phyloP scores from a whole-genome alignment of 768 basidiomycete genomes.

The Serendipita sp. region DNA sequence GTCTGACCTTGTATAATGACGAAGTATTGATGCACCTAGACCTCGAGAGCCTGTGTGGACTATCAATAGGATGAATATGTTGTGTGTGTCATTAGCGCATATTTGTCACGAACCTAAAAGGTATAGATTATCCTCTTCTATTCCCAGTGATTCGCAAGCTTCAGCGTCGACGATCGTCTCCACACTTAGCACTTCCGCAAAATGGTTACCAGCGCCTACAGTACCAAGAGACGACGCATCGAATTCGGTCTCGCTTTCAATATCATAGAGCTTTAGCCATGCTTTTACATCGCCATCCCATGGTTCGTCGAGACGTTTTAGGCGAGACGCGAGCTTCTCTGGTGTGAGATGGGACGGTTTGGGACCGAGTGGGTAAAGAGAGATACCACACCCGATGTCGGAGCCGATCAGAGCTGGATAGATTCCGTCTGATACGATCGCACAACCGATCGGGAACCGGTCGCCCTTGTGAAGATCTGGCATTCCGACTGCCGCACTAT shows the following conservation, averaged over 20 bases:
- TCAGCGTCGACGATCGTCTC: constrained; percentile 20
- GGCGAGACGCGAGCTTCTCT: constrained; percentile 18
- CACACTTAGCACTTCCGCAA: constrained; percentile 23
- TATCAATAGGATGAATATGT: constrained; percentile 3
- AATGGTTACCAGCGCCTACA: constrained; percentile 25
- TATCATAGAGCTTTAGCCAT: constrained; percentile 22
- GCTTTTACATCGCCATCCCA: constrained; percentile 21
- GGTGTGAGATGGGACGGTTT: constrained; percentile 16
- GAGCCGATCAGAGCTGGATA: constrained; percentile 26
- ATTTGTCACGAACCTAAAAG: constrained; percentile 16
- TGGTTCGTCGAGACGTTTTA: constrained; percentile 23
- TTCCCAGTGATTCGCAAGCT: constrained; percentile 14
- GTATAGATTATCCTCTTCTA: constrained; percentile 18
- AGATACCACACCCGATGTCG: constrained; percentile 26
- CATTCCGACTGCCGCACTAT: constrained; percentile 20
- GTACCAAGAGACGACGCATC: constrained; percentile 21
- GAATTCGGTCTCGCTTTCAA: constrained; percentile 18
- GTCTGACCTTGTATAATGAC: constrained; percentile 16
- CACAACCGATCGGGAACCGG: constrained; percentile 21
- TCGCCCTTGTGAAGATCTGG: constrained; percentile 26
- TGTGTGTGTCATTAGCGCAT: background rate
- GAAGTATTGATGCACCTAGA: constrained; percentile 21
- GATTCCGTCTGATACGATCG: constrained; percentile 22
- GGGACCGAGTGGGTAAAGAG: constrained; percentile 16
- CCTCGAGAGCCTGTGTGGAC: constrained; percentile 27